phyloP scores from a whole-genome alignment of 1,284 basidiomycete species.

The Melampsora medusae region DNA sequence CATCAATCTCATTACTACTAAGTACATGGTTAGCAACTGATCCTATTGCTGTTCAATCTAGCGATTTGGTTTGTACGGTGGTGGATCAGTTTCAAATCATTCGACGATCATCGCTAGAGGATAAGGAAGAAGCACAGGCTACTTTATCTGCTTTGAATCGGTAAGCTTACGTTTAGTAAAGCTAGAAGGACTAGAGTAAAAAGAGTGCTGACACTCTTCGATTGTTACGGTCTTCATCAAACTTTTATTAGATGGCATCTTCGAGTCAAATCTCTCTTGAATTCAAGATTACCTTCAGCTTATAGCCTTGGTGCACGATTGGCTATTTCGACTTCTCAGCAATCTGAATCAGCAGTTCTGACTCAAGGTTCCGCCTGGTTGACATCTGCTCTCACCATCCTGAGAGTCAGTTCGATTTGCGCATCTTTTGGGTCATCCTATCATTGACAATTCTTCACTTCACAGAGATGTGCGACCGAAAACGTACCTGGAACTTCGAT shows the following conservation, averaged over 20 bases:
- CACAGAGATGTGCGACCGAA: not conserved
- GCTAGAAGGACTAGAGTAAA: not conserved
- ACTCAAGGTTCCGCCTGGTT: constrained; percentile 11
- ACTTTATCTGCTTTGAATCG: no score
- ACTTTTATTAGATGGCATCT: constrained; percentile 13
- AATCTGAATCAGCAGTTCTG: not conserved
- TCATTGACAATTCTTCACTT: no score
- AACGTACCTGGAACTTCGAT: not conserved
- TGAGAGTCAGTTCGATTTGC: constrained; percentile 3
- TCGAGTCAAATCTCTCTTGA: constrained; percentile 19
- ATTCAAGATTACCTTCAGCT: not conserved
- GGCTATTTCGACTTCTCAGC: constrained; percentile 7
- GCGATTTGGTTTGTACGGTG: not conserved
- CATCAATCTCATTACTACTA: constrained; percentile 1
- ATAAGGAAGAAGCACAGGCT: not conserved
- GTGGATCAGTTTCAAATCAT: not conserved
- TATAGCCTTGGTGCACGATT: constrained; percentile 12
- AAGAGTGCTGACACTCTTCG: not conserved
- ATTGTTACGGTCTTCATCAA: not conserved
- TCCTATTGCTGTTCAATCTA: not conserved
- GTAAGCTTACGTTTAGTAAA: not conserved
- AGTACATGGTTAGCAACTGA: constrained; percentile 1
- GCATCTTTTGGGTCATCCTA: no score
- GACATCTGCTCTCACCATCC: not conserved
- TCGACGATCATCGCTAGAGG: not conserved